Evolutionary conservation across 2,329 filamentous ascomycete species (phyloP), one percentile per base, ranked within the genome.

Genomic region (Penicillium sp.): DNA sequence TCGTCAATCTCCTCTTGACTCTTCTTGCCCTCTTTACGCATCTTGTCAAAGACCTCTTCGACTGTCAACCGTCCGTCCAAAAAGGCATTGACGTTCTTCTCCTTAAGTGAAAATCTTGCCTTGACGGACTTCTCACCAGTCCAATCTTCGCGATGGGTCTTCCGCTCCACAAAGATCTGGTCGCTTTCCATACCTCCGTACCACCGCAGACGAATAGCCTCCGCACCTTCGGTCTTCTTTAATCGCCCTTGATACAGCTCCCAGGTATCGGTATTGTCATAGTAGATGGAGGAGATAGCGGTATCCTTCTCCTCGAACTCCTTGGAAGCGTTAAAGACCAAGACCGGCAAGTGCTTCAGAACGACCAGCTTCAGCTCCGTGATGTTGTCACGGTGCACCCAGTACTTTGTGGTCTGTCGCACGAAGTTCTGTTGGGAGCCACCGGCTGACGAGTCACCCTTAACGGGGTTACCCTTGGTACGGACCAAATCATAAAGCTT

Each of bases 121-220:
- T 99, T 99, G 77, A 99, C 95, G 1, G 93, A 98, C 79, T 98
- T 96, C 75, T 99, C 95, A 57, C 95, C 95, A 0, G 95, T 99
- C 95, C 95, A 99, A 74, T 99, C 95, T 75, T 99, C 95, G 39
- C 95, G 89, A 79, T 99, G 95, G 1, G 95, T 99, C 79, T 99
- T 99, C 61, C 95, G 86, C 80, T 99, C 95, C 24, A 99, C 89
- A 70, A 98, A 99, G 56, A 98, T 96, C 53, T 91, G 95, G 71
- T 98, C 93, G 52, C 82, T 91, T 68, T 95, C 87, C 93, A 99
- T 97, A 43, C 91, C 92, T 58, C 95, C 95, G 70, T 99, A 99
- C 95, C 95, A 99, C 64, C 95, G 86, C 58, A 99, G 82, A 70
- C 95, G 91, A 65, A 98, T 96, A 6, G 95, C 95, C 77, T 99